These are phyloP conservation scores for Candida sp. DNA, from an alignment of 1,139 yeast species.

Conservation along the genomic window DNA sequence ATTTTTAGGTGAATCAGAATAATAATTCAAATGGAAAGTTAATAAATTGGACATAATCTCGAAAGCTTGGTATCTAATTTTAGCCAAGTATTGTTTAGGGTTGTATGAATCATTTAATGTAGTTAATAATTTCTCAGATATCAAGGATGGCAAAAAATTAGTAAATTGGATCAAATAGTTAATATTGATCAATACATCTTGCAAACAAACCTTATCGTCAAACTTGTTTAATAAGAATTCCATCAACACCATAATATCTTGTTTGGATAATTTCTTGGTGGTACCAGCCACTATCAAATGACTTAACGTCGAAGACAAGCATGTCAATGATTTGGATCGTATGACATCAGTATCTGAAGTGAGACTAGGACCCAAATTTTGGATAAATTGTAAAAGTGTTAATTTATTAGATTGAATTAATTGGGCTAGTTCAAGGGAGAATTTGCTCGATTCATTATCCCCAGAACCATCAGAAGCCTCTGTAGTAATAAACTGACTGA, in stretches of 20 bases:
- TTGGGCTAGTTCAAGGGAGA: constrained; percentile 19
- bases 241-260: constrained; percentile 66
- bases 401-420: constrained; percentile 18
- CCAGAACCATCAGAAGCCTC: constrained; percentile 22
- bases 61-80: constrained; percentile 61
- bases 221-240: constrained; percentile 65
- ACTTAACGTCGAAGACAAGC: constrained; percentile 52
- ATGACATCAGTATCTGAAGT: constrained; percentile 63
- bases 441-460: constrained; percentile 12
- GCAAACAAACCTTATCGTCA: constrained; percentile 57
- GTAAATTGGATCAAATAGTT: constrained; percentile 48
- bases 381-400: constrained; percentile 34
- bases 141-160: constrained; percentile 31
- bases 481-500: constrained; percentile 35
- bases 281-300: constrained; percentile 18
- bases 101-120: constrained; percentile 47
- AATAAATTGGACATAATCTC: constrained; percentile 39
- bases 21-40: constrained; percentile 14
- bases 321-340: constrained; percentile 51
- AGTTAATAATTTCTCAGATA: constrained; percentile 33
- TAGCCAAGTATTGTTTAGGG: constrained; percentile 63
- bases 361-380: constrained; percentile 43
- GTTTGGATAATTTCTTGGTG: constrained; percentile 41
- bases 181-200: constrained; percentile 55
- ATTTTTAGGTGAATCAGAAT: constrained; percentile 10